These are phyloP conservation scores for Carex myosuroides DNA, from an alignment of 176 grass and related monocot species.

Conservation along the genomic window DNA sequence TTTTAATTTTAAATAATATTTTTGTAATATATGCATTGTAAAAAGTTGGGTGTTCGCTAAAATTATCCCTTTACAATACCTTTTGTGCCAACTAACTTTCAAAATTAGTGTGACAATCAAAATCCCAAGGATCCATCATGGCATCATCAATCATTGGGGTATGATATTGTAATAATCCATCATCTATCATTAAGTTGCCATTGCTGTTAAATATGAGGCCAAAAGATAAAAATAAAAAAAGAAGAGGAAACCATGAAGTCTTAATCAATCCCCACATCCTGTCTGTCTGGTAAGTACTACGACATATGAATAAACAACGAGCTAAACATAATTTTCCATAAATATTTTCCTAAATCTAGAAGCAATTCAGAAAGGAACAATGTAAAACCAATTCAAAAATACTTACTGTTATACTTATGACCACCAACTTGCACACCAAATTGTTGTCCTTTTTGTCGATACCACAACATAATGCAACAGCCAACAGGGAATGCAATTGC, in stretches of 20 bases:
- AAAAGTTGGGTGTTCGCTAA: no score
- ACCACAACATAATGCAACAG: background rate
- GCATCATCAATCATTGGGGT: no score
- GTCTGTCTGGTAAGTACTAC: background rate
- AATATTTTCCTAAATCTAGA: conserved; percentile 1
- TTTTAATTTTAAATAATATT: no score
- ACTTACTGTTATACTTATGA: background rate
- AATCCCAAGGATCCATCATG: no score
- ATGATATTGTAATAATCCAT: background rate
- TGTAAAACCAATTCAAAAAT: background rate
- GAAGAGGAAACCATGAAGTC: background rate
- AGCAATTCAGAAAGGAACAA: background rate
- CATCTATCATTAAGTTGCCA: background rate
- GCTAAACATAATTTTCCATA: background rate
- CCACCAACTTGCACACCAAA: background rate
- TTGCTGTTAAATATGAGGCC: background rate
- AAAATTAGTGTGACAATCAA: no score
- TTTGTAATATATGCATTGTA: no score
- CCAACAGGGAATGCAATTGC: background rate
- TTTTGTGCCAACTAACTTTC: no score
- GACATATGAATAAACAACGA: background rate
- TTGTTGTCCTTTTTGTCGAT: background rate
- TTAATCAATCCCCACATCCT: background rate
- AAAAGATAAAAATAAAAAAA: background rate
- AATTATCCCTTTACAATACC: no score